Base-by-base conservation (phyloP, 169 alveolate genomes). In the Fabrea salina region DNA sequence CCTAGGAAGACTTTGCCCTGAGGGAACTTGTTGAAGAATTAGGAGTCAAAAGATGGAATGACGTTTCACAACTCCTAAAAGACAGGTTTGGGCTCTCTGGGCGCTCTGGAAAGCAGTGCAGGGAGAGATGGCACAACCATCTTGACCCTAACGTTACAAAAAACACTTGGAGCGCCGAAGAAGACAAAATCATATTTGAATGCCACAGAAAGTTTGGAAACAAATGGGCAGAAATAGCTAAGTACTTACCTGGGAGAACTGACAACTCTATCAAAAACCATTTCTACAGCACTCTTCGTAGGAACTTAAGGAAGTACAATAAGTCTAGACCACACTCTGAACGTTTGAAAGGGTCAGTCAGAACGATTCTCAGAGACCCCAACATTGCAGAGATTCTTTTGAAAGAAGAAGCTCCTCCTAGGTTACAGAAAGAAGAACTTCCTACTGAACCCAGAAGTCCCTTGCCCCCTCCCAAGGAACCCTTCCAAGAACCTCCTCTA, bases 51-150 rank as follows among this genome's bases (percentile, higher is more conserved):
- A 78, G 49, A 35, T 78, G 84, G 80, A 39, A 57, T 22, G 35
- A 43, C 39, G 44, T 78, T 7, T 39, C 84, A 5, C 51, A 78
- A 32, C 75, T 47, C 8, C 40, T 78, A 27, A 25, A 22, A n/a
- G 75, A 64, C 35, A 30, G 64, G 27, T 70, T 39, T 40, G 35
- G 25, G 7, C 41, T 75, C 41, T n/a, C 39, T n/a, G 40, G 58
- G 3, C 53, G 84, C 32, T 81, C 82, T 37, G 96, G 96, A 2
- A 94, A 94, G 71, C 89, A 94, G 81, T 91, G 97, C 79, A 76
- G 97, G 56, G 97, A 94, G 79, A 81, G 96, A 80, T 94, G 97
- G 97, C 85, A 79, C 66, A 94, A 91, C 72, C 92, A 90, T 81
- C 85, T 94, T 35, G 86, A 89, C 80, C 94, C 95, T 11, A 85